phyloP scores from a whole-genome alignment of 257 asterid species.

The Petunia axillaris region DNA sequence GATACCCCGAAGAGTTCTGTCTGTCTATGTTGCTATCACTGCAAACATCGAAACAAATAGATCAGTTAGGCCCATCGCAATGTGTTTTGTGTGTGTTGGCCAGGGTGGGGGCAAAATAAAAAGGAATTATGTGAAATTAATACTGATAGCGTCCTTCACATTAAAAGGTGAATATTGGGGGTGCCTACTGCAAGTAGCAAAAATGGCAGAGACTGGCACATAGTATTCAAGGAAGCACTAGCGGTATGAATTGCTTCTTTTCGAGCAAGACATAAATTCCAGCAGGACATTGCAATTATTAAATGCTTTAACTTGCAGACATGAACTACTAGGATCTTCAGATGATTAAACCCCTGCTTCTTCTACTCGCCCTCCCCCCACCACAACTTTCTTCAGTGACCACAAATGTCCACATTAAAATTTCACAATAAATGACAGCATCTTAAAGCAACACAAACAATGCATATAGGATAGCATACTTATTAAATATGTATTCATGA shows the following conservation, averaged over 20 bases:
- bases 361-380: neutral
- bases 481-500: constrained; percentile 18
- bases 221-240: constrained; percentile 8
- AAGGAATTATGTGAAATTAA: neutral
- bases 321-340: constrained; percentile 20
- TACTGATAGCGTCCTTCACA: neutral
- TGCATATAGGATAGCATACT: neutral
- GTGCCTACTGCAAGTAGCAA: neutral
- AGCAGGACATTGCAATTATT: neutral
- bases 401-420: neutral
- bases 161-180: neutral
- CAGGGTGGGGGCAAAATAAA: neutral
- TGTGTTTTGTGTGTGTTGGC: too few relatives aligned
- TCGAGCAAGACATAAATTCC: neutral
- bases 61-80: constrained; percentile 20
- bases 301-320: neutral
- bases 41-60: constrained; percentile 30
- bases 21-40: constrained; percentile 39
- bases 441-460: neutral
- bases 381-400: constrained; percentile 13
- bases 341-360: neutral
- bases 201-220: neutral
- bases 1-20: constrained; percentile 32
- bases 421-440: constrained; percentile 11
- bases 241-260: constrained; percentile 3